phyloP scores from a whole-genome alignment of 441 rosid species.

The Theobroma grandiflorum region DNA sequence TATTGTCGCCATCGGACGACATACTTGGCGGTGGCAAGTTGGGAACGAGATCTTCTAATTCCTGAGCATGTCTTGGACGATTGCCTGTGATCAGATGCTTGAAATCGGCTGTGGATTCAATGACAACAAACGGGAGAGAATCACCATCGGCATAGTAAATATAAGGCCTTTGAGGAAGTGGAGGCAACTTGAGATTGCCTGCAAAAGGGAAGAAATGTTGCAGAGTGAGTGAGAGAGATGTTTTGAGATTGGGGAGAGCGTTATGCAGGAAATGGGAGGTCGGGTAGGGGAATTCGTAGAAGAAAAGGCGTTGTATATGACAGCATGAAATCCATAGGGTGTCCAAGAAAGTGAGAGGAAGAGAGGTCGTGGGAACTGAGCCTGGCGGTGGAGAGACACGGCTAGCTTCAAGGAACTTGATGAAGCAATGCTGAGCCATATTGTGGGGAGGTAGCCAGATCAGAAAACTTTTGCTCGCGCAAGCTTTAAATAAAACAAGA shows the following conservation, averaged over 20 bases:
- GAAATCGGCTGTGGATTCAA: constrained; percentile 40
- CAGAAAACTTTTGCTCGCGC: no score
- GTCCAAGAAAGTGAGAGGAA: constrained; percentile 38
- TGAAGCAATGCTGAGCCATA: no score
- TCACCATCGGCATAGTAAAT: constrained; percentile 28
- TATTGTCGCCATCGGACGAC: neutral
- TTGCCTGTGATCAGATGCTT: constrained; percentile 13
- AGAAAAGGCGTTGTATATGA: constrained; percentile 45
- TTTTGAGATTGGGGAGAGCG: constrained; percentile 41
- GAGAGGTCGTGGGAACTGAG: neutral
- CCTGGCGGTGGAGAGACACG: neutral
- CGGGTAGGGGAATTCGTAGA: constrained; percentile 36
- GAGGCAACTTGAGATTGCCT: constrained; percentile 39
- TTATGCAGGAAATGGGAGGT: constrained; percentile 25
- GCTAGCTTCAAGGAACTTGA: neutral
- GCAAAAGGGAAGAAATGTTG: constrained; percentile 47
- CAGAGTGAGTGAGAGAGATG: constrained; percentile 49
- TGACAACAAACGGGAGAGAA: constrained; percentile 34
- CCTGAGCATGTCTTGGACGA: constrained; percentile 9
- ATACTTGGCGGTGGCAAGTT: constrained; percentile 2
- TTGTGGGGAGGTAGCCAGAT: no score
- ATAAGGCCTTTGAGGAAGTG: constrained; percentile 36
- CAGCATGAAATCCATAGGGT: constrained; percentile 30
- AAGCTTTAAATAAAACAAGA: no score
- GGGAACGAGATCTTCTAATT: constrained; percentile 34